phyloP scores from a whole-genome alignment of 2,329 filamentous ascomycete genomes.

The Venturia carpophila region DNA sequence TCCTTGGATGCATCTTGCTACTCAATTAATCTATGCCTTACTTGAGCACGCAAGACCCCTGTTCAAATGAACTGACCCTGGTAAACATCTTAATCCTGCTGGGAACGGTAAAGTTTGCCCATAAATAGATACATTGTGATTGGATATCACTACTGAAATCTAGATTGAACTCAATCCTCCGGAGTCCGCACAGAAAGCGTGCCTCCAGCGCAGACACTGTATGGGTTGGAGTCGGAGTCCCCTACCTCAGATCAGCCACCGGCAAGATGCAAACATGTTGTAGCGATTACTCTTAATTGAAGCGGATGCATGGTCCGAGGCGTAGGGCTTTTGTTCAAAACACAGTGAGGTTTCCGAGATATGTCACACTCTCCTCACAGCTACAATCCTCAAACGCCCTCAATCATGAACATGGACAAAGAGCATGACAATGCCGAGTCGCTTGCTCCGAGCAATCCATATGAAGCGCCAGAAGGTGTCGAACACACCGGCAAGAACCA shows the following conservation, averaged over 20 bases:
- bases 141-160: background rate
- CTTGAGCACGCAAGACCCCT: background rate
- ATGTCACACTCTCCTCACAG: too few species aligned
- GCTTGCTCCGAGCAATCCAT: background rate
- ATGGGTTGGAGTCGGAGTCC: background rate
- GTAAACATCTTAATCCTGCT: too few species aligned
- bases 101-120: background rate
- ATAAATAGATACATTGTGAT: background rate
- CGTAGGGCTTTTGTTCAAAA: background rate
- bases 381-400: background rate
- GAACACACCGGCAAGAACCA: conserved; percentile 17
- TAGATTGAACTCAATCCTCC: background rate
- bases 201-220: background rate
- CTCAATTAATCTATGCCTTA: background rate
- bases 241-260: background rate
- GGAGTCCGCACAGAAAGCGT: background rate
- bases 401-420: background rate
- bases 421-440: background rate
- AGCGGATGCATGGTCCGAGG: background rate
- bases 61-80: background rate
- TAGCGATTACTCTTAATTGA: background rate
- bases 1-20: background rate
- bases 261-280: background rate
- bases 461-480: background rate
- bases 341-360: too few species aligned